Conservation (phyloP, 116 monocot genomes). For the Trichopus zeylanicus region DNA sequence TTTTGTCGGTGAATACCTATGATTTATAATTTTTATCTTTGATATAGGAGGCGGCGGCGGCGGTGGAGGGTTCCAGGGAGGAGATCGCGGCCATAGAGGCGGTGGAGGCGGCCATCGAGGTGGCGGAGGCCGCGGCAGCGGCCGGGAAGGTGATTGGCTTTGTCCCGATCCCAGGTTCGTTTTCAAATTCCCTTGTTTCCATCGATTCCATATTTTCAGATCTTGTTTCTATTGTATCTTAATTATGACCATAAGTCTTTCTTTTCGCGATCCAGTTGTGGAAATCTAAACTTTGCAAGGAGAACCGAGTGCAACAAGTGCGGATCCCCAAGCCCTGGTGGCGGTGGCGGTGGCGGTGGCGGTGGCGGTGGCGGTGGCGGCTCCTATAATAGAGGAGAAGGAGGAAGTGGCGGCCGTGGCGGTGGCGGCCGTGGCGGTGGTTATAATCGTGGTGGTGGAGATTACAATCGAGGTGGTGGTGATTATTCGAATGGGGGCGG, state of each 20-base stretch:
- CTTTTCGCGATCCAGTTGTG: constrained; percentile 51
- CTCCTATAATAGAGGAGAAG: too few relatives aligned
- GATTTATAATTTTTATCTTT: background rate
- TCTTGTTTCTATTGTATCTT: constrained; percentile 3
- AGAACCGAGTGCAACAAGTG: constrained; percentile 94
- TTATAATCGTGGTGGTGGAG: constrained; percentile 21
- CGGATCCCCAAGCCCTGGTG: constrained; percentile 52
- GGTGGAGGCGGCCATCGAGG: constrained; percentile 18
- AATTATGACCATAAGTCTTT: background rate
- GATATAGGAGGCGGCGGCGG: constrained; percentile 7
- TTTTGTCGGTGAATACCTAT: background rate
- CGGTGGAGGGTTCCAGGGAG: constrained; percentile 17
- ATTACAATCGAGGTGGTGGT: constrained; percentile 10
- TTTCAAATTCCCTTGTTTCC: background rate
- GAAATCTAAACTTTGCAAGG: constrained; percentile 90
- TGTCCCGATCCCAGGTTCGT: constrained; percentile 81
- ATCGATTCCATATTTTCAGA: background rate
- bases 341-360: constrained; percentile 25
- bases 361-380: constrained; percentile 5
- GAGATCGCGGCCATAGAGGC: constrained; percentile 26
- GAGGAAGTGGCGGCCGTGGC: background rate
- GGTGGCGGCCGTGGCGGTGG: constrained; percentile 12
- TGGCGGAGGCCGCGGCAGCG: constrained; percentile 24
- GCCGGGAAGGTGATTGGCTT: constrained; percentile 94
- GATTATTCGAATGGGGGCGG: constrained; percentile 19